Evolutionary conservation across 352 stramenopile species (phyloP).

Genomic region (Pythium brassicae): DNA sequence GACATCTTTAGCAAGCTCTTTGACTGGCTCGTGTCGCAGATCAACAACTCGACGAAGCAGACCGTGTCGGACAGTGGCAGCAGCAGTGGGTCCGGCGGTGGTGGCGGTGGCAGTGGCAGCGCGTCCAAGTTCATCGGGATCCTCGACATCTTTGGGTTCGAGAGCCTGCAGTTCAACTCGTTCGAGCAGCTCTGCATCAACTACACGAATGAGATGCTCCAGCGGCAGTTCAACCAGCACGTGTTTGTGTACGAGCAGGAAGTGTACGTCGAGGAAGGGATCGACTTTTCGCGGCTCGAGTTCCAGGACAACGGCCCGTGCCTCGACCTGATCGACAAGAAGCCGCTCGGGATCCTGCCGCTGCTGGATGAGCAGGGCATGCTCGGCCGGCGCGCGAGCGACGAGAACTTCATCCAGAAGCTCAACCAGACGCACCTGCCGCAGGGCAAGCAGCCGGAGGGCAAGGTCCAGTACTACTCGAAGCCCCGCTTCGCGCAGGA

Average conservation of each 20-base stretch:
- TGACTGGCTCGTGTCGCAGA: slow-evolving; percentile 93
- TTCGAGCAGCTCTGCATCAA: slow-evolving; percentile 97
- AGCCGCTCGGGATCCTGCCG: slow-evolving; percentile 88
- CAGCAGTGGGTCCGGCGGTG: slow-evolving; percentile 9
- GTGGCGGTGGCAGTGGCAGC: slow-evolving; percentile 15
- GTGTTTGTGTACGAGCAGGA: slow-evolving; percentile 97
- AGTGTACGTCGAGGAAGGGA: slow-evolving; percentile 96
- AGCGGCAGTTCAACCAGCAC: slow-evolving; percentile 95
- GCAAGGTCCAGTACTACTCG: slow-evolving; percentile 78
- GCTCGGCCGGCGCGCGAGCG: slow-evolving; percentile 85
- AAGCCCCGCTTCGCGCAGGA: slow-evolving; percentile 87
- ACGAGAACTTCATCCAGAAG: slow-evolving; percentile 92
- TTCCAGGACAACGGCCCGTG: slow-evolving; percentile 94
- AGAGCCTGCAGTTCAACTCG: slow-evolving; percentile 91
- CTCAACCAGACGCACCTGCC: slow-evolving; percentile 85
- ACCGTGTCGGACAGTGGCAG: slow-evolving; percentile 26
- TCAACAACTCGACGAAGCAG: slow-evolving; percentile 89
- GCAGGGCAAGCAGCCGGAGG: slow-evolving; percentile 74
- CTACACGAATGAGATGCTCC: slow-evolving; percentile 95
- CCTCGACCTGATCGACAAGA: slow-evolving; percentile 92
- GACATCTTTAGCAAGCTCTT: slow-evolving; percentile 97
- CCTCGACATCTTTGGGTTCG: slow-evolving; percentile 97
- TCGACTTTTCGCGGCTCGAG: slow-evolving; percentile 88
- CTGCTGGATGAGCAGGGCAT: slow-evolving; percentile 97
- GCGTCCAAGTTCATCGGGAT: slow-evolving; percentile 91